Conservation (phyloP, 768 basidiomycete species). For the Suillus lakei region DNA sequence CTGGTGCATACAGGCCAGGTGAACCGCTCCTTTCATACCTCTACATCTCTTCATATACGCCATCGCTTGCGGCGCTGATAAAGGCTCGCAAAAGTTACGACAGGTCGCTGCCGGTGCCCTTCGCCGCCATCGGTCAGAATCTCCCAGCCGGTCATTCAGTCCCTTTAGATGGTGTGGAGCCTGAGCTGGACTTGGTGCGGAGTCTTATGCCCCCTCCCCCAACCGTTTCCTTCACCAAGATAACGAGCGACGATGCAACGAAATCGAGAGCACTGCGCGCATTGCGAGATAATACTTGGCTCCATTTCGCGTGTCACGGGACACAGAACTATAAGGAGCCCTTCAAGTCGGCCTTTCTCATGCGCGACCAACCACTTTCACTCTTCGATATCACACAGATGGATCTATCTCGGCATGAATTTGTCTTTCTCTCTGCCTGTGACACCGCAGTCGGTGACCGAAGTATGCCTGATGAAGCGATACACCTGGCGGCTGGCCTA, state of each 20-base stretch:
- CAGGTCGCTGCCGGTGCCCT: not conserved
- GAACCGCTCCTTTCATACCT: not conserved
- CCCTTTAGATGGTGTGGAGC: not conserved
- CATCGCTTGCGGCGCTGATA: too few relatives aligned
- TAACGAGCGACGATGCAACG: not conserved
- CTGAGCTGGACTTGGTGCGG: not conserved
- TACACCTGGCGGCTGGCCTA: not conserved
- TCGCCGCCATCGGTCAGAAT: constrained; percentile 12
- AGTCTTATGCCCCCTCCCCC: not conserved
- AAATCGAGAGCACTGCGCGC: not conserved
- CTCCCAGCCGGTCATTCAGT: not conserved
- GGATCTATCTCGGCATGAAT: constrained; percentile 3
- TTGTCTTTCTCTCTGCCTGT: constrained; percentile 27
- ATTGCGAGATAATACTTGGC: constrained; percentile 14
- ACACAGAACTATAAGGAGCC: constrained; percentile 11
- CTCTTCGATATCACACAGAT: constrained; percentile 10
- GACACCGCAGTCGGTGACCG: not conserved
- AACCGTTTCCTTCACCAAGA: constrained; percentile 5
- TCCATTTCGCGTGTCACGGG: constrained; percentile 26
- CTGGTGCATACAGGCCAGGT: not conserved
- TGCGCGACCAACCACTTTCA: not conserved
- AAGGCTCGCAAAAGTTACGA: not conserved
- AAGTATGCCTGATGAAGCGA: not conserved
- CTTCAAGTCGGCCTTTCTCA: constrained; percentile 13
- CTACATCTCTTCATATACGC: constrained; percentile 6